phyloP scores from a whole-genome alignment of 2,329 filamentous ascomycete species.

The Exophiala phaeomuriformis region DNA sequence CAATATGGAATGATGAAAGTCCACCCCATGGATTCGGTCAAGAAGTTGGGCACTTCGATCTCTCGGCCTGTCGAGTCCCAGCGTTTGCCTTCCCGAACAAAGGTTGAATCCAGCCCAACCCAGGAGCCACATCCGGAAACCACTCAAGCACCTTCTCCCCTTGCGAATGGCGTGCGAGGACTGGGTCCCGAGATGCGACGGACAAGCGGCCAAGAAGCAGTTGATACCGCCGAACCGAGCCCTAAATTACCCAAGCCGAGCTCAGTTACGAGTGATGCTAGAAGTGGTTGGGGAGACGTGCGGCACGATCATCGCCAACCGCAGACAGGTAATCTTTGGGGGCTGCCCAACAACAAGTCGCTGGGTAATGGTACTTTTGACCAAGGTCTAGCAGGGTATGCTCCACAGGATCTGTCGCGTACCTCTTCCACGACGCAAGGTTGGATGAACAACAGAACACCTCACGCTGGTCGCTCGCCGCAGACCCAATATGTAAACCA shows the following conservation, averaged over 20 bases:
- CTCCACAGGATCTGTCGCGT: constrained; percentile 41
- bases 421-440: constrained; percentile 36
- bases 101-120: constrained; percentile 6
- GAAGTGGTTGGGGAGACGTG: constrained; percentile 24
- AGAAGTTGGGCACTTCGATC: constrained; percentile 33
- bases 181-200: constrained; percentile 9
- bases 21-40: constrained; percentile 49
- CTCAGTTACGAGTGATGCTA: constrained; percentile 15
- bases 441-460: constrained; percentile 27
- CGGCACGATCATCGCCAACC: constrained; percentile 33
- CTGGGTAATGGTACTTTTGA: constrained; percentile 60
- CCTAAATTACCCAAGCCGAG: constrained; percentile 21
- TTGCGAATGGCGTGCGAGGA: constrained; percentile 29
- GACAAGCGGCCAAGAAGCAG: constrained; percentile 12
- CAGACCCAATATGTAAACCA: constrained; percentile 24
- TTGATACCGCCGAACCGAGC: constrained; percentile 15
- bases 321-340: constrained; percentile 50
- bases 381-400: constrained; percentile 44
- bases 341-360: constrained; percentile 49
- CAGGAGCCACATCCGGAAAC: constrained; percentile 10
- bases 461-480: constrained; percentile 25
- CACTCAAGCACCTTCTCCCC: constrained; percentile 23
- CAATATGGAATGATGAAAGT: constrained; percentile 59
- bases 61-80: constrained; percentile 32
- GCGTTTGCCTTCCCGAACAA: constrained; percentile 26